These are phyloP conservation scores for Stylosanthes scabra DNA, from an alignment of 331 rosid species.

Conservation along the genomic window DNA sequence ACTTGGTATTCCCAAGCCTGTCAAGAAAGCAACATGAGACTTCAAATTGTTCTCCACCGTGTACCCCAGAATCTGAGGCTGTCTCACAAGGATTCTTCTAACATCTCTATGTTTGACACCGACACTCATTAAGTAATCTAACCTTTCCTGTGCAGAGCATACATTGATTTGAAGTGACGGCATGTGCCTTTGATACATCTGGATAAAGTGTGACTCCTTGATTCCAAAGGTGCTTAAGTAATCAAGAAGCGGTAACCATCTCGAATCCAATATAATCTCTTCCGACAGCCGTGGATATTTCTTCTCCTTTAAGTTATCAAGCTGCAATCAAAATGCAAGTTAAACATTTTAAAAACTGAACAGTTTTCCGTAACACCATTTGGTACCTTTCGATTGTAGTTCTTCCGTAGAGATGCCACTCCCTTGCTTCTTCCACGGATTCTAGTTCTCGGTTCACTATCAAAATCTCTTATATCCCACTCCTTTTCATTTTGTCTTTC, in stretches of 20 bases:
- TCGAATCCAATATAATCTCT: constrained; percentile 72
- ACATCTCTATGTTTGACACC: constrained; percentile 92
- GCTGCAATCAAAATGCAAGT: constrained; percentile 52
- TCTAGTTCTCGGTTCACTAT: constrained; percentile 41
- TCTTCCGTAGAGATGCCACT: constrained; percentile 40
- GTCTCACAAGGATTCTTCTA: constrained; percentile 84
- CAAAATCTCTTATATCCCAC: constrained; percentile 43
- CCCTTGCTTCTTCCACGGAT: constrained; percentile 45
- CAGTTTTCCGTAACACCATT: constrained; percentile 26
- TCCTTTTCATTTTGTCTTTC: constrained; percentile 41
- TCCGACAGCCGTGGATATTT: constrained; percentile 77
- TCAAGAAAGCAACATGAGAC: constrained; percentile 84
- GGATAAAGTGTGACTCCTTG: constrained; percentile 87
- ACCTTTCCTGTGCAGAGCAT: constrained; percentile 85
- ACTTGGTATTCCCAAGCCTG: constrained; percentile 75
- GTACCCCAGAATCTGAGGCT: constrained; percentile 88
- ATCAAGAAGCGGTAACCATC: constrained; percentile 94
- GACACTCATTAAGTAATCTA: constrained; percentile 87
- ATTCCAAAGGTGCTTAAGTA: constrained; percentile 88
- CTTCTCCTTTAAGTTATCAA: constrained; percentile 51
- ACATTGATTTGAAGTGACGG: constrained; percentile 88
- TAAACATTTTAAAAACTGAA: constrained; percentile 16
- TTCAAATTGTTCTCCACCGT: constrained; percentile 90
- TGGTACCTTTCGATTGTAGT: constrained; percentile 65
- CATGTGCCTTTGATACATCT: constrained; percentile 94